Evolutionary conservation across 257 asterid species (phyloP), one percentile per base, ranked within the genome.

Genomic region (Eustoma russellianum): DNA sequence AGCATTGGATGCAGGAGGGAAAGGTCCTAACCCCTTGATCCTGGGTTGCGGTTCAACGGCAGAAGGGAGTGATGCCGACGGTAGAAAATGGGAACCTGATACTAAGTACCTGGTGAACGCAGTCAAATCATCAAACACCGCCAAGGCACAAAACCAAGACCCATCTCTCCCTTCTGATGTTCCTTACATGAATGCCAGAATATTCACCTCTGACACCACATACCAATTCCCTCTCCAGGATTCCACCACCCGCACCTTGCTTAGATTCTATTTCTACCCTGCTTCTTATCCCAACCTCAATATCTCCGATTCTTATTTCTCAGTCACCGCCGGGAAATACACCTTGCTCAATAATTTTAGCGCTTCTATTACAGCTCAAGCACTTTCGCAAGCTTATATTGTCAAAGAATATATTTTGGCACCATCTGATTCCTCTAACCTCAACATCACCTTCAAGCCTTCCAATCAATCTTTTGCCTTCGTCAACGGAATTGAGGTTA

Each of bases 201-300:
- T 84, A 16, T 91, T 91, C 80, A 77, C 70, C 7, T 61, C 90
- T 0, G 86, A 87, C 19, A 54, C 83, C 0, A 52, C 76, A 0
- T 91, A 91, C 60, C 52, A 69, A 53, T 70, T 91, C 28, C 84
- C 95, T 5, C 68, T 80, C 40, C 63, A 50, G 7, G 73, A 77
- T 59, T 19, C 78, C 0, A 48, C 88, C 24, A 33, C 73, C 0
- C 79, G 89, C 0, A 74, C 79, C n/a, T 48, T 87, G 17, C 70
- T 91, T 5, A 82, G 96, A 55, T 79, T 87, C 54, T 80, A 84
- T 79, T 91, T 91, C 61, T 84, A 87, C 68, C 98, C 98, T 0
- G 73, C 90, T 0, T 56, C 93, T 6, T 91, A 84, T 64, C 93
- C 94, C 0, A 61, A 64, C 30, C 63, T 75, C 77, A 72, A 87